phyloP scores from a whole-genome alignment of 2,329 filamentous ascomycete genomes.

The Calonectria pauciramosa region DNA sequence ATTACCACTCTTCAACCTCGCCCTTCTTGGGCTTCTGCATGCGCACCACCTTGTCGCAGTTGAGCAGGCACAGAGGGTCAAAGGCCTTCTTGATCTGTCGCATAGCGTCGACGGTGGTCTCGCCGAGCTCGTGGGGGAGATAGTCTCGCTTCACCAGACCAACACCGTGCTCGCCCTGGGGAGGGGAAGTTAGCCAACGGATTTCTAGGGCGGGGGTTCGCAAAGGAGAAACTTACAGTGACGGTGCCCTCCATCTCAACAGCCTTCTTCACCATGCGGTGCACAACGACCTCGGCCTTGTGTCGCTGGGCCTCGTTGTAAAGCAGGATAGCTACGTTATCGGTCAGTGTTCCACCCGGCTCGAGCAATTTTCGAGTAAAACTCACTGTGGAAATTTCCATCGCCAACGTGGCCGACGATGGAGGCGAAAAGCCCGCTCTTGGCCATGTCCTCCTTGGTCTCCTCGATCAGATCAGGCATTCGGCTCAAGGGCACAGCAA shows the following conservation, averaged over 20 bases:
- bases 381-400: constrained; percentile 80
- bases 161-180: constrained; percentile 84
- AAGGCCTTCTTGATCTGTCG: constrained; percentile 87
- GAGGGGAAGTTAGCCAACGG: background rate
- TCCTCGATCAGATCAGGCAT: constrained; percentile 83
- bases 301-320: constrained; percentile 76
- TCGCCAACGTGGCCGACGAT: constrained; percentile 83
- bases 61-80: constrained; percentile 79
- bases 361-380: background rate
- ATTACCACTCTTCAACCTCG: constrained; percentile 61
- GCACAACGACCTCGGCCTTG: constrained; percentile 78
- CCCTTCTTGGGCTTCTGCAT: constrained; percentile 63
- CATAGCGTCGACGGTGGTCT: constrained; percentile 84
- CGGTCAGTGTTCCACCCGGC: background rate
- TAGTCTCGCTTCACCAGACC: constrained; percentile 90
- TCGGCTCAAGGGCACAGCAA: constrained; percentile 83
- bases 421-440: constrained; percentile 59
- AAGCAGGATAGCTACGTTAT: constrained; percentile 62
- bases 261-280: constrained; percentile 88
- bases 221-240: constrained; percentile 68
- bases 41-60: constrained; percentile 78
- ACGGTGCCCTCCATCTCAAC: constrained; percentile 89
- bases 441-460: constrained; percentile 65
- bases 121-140: constrained; percentile 81
- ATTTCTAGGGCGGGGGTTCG: no score